Evolutionary conservation across 176 grass and related monocot species (phyloP), one percentile per base, ranked within the genome.

Genomic region (Phoenix dactylifera): DNA sequence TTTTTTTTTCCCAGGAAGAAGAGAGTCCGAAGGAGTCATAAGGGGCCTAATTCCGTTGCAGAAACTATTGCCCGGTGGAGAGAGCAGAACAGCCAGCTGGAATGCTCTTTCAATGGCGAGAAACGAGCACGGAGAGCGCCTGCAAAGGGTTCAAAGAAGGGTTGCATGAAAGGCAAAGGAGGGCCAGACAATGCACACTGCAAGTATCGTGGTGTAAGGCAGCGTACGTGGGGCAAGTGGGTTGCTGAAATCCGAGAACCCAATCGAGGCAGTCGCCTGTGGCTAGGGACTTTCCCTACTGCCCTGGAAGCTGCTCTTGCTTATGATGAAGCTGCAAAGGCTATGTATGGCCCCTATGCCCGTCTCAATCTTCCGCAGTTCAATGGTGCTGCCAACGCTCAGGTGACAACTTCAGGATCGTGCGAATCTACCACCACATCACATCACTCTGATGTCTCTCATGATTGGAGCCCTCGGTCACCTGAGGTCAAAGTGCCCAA

Each of bases 161-260:
- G 93, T 3, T 98, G 93, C 51, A 98, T 98, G 93, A 70, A 66
- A 54, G 93, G 93, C 29, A 98, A 98, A 83, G 93, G 93, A 15
- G 93, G 87, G 2, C 93, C 87, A 15, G 87, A 92, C 7, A 98
- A 98, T 59, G 58, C 73, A 10, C 59, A 24, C 0, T 98, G 84
- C 54, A 68, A 64, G 4, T 98, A 81, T 63, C 78, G 87, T 39
- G 93, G 93, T 24, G 93, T 98, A 20, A 86, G 93, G 70, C 87
- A 98, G 49, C 80, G 87, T 1, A 87, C 83, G 4, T 98, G 87
- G 87, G 93, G 93, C 4, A 98, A 98, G 51, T 98, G 93, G 93
- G 93, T 98, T 24, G 84, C 93, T 53, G 93, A 92, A 74, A 98
- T 98, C 24, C 70, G 84, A 16, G 93, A 98, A 58, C 93, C 93